Conservation (phyloP, 2,329 filamentous ascomycete species). For the Pochonia chlamydosporia region DNA sequence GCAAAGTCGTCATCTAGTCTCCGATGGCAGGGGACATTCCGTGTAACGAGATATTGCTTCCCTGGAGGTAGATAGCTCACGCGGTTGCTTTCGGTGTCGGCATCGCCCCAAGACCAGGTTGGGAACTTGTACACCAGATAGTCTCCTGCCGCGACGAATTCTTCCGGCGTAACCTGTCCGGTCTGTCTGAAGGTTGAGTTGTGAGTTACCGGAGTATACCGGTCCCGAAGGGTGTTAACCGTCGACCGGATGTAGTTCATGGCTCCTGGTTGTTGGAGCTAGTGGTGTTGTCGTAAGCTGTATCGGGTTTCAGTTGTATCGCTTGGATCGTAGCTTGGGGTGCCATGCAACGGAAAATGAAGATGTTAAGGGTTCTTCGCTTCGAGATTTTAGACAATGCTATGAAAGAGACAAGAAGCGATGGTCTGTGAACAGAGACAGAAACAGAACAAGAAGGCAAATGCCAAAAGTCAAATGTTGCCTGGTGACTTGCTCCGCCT, state of each 20-base stretch:
- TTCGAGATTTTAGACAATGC: neutral
- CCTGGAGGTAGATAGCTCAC: conserved; percentile 75
- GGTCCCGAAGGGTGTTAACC: conserved; percentile 86
- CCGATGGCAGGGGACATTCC: conserved; percentile 88
- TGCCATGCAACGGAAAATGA: neutral
- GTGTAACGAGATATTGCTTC: conserved; percentile 94
- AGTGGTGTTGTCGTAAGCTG: neutral
- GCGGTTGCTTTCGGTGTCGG: conserved; percentile 72
- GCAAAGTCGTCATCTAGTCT: conserved; percentile 91
- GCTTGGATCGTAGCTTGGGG: neutral
- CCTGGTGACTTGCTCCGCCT: conserved; percentile 12
- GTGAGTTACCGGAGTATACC: conserved; percentile 81
- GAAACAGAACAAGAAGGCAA: too few relatives aligned
- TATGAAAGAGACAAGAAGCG: neutral
- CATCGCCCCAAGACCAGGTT: conserved; percentile 94
- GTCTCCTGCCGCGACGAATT: conserved; percentile 92
- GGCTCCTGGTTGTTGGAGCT: conserved; percentile 2
- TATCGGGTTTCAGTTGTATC: neutral
- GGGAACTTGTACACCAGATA: conserved; percentile 99
- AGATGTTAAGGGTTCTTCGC: neutral
- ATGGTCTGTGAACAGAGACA: neutral
- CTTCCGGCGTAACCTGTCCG: conserved; percentile 93
- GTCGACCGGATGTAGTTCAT: conserved; percentile 95
- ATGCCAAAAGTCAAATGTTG: neutral
- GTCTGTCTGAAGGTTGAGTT: conserved; percentile 91